Percentiles rank a stretch among this genome's conserved stretches.
phyloP scores from a whole-genome alignment of 2,329 filamentous ascomycete species.

The Neonectria magnoliae region DNA sequence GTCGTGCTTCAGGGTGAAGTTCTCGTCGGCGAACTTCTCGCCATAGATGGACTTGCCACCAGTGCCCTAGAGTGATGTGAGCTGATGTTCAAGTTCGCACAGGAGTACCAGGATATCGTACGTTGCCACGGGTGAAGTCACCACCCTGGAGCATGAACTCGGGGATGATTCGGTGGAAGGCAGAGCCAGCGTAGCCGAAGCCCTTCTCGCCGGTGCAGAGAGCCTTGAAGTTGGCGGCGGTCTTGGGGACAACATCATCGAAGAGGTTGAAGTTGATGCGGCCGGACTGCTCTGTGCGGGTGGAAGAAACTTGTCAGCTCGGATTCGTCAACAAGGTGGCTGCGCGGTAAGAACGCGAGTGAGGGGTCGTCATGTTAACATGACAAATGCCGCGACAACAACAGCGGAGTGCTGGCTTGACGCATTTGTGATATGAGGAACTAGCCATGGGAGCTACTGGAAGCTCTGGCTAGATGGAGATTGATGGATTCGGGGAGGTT shows the following conservation, averaged over 20 bases:
- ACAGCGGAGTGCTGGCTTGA: not conserved
- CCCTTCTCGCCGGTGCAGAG: constrained; percentile 85
- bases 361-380: constrained; percentile 11
- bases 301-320: constrained; percentile 34
- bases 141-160: constrained; percentile 96
- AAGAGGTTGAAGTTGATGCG: constrained; percentile 92
- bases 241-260: constrained; percentile 88
- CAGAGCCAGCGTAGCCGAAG: constrained; percentile 83
- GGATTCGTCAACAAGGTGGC: constrained; percentile 2
- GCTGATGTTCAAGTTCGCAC: constrained; percentile 6
- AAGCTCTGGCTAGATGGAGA: constrained; percentile 1
- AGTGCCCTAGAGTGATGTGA: constrained; percentile 70
- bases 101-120: constrained; percentile 57
- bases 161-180: constrained; percentile 93
- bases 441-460: not conserved
- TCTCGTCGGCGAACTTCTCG: constrained; percentile 94
- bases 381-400: constrained; percentile 24
- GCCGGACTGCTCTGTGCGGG: constrained; percentile 71
- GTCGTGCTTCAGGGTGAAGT: constrained; percentile 81
- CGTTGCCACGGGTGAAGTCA: constrained; percentile 93
- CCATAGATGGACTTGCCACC: constrained; percentile 95
- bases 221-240: constrained; percentile 83
- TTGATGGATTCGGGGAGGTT: constrained; percentile 16
- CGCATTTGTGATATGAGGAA: not conserved
- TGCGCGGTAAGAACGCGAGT: constrained; percentile 2